Base-by-base conservation (phyloP, 306 rosid species). In the Abrus pulchellus region DNA sequence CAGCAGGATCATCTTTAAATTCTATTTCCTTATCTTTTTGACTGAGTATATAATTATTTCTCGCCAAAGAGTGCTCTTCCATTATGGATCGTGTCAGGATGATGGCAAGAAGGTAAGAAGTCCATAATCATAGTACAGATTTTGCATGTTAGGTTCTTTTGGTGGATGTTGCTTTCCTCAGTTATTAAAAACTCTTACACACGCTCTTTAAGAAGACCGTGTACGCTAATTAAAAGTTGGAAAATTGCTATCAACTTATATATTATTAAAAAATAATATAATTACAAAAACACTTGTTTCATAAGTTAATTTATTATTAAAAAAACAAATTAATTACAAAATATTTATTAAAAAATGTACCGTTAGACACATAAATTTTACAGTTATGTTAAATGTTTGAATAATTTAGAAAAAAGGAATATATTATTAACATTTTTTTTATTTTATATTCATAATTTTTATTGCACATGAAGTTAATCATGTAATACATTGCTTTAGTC, bases 111-210 rank as follows among this genome's bases (percentile, higher is more conserved):
- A 30, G n/a, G 5, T 11, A 47, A 47, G 36, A 67, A 53, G 33
- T 38, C 1, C 29, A 52, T n/a, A 36, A 67, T 68, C 57, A 43
- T 54, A 38, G 44, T 3, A 47, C 57, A 53, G 71, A 33, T 48
- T 50, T 72, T 80, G 57, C 66, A 53, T 63, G 53, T 80, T 49
- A 72, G 78, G 78, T 52, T 78, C 12, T 38, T 77, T 77, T 62
- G 86, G 79, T 77, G 83, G 70, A 71, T 83, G 68, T 82, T 68
- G 40, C 44, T 82, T 76, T 65, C 76, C 0, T 50, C 7, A 10
- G 6, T 65, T 30, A 57, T 32, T 36, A 66, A 45, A 59, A 80
- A 61, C 29, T 65, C 69, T 56, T 20, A n/a, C 30, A 33, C 12
- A 68, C 50, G 77, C 44, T 49, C 38, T 60, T 56, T 59, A 44